Evolutionary conservation across 176 grass and related monocot species (phyloP).

Genomic region (Thinopyrum elongatum): DNA sequence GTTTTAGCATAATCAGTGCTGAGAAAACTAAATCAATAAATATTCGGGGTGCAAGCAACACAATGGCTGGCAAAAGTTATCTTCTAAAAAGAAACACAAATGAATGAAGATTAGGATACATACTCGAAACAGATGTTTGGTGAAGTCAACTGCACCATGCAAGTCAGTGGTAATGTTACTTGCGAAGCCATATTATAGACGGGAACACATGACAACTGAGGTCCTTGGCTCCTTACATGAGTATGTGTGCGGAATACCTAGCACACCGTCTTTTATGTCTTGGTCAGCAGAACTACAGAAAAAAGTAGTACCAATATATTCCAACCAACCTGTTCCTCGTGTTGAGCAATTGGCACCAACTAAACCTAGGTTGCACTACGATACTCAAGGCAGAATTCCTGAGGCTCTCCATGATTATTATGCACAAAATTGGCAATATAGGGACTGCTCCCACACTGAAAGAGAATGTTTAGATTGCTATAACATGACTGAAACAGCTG

Average conservation of each 20-base stretch:
- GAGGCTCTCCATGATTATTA: slow-evolving; percentile 32
- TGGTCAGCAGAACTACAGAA: slow-evolving; percentile 22
- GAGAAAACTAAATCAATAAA: slow-evolving; percentile 6
- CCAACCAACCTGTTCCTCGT: slow-evolving; percentile 78
- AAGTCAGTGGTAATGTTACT: slow-evolving; percentile 71
- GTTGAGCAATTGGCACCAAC: slow-evolving; percentile 72
- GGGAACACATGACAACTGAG: slow-evolving; percentile 29
- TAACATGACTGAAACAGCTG: too few species aligned
- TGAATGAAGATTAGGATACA: slow-evolving; percentile 28
- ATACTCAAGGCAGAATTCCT: too few species aligned
- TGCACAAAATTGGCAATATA: too few species aligned
- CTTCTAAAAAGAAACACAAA: slow-evolving; percentile 22
- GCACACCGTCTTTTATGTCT: background rate
- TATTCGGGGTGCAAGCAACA: slow-evolving; percentile 3
- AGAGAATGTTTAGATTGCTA: too few species aligned
- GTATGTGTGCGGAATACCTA: too few species aligned
- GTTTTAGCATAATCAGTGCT: background rate
- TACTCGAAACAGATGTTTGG: slow-evolving; percentile 88
- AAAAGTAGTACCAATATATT: slow-evolving; percentile 17
- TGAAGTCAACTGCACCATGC: slow-evolving; percentile 80
- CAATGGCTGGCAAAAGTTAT: background rate
- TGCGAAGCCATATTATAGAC: slow-evolving; percentile 49
- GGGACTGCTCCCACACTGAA: too few species aligned
- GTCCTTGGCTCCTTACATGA: slow-evolving; percentile 76
- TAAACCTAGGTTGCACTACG: slow-evolving; percentile 83